These are phyloP conservation scores for Wickerhamomyces queroliae DNA, from an alignment of 805 yeast species.

Conservation along the genomic window DNA sequence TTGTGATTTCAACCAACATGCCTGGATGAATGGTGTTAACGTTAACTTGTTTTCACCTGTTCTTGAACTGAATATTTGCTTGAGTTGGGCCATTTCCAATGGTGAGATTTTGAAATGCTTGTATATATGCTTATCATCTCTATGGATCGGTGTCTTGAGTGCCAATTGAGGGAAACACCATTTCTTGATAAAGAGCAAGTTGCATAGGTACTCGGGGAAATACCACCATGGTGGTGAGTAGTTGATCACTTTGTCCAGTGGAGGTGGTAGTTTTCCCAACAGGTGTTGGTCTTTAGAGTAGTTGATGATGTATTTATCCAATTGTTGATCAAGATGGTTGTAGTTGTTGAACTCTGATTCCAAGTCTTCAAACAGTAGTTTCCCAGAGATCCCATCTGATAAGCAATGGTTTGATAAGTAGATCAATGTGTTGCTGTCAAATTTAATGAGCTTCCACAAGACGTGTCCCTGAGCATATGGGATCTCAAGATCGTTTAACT, in stretches of 20 bases:
- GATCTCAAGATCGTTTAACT: slow-evolving; percentile 10
- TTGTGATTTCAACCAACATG: slow-evolving; percentile 15
- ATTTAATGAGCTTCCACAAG: slow-evolving; percentile 12
- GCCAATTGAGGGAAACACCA: neutral
- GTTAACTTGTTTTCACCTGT: slow-evolving; percentile 6
- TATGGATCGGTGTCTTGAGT: neutral
- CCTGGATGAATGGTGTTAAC: slow-evolving; percentile 14
- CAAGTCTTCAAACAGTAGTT: slow-evolving; percentile 10
- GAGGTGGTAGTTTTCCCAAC: slow-evolving; percentile 12
- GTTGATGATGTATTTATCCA: slow-evolving; percentile 5
- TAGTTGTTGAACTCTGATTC: slow-evolving; percentile 3
- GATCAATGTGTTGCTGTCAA: slow-evolving; percentile 12
- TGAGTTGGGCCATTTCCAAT: neutral
- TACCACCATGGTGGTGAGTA: slow-evolving; percentile 13
- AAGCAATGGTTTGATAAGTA: slow-evolving; percentile 17
- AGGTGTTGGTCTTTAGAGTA: slow-evolving; percentile 5
- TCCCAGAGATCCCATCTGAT: slow-evolving; percentile 16
- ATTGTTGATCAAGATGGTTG: neutral
- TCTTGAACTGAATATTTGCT: neutral
- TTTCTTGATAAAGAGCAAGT: slow-evolving; percentile 2
- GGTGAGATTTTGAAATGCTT: slow-evolving; percentile 7
- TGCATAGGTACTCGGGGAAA: slow-evolving; percentile 7
- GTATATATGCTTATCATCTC: slow-evolving; percentile 9
- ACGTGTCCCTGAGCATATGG: slow-evolving; percentile 11
- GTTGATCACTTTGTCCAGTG: slow-evolving; percentile 9